Conservation (phyloP, 352 stramenopile genomes). For the Phytophthora constricta region DNA sequence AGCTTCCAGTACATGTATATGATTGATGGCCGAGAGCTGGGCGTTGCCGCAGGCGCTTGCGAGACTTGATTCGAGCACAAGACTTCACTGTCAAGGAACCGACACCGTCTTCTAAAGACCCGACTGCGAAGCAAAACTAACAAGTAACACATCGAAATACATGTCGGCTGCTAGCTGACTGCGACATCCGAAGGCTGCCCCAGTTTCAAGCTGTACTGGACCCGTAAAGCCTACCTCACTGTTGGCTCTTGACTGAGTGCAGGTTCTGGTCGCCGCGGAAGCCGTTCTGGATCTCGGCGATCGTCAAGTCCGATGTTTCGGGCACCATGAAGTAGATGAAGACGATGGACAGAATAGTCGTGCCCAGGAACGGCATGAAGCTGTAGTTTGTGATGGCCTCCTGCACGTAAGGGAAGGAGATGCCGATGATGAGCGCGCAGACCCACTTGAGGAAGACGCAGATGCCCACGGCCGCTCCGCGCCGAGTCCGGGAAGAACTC, state of each 20-base stretch:
- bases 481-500: constrained; percentile 67
- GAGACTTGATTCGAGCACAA: no score
- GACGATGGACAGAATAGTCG: constrained; percentile 36
- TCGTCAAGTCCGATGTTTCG: constrained; percentile 64
- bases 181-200: not conserved
- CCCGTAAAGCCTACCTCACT: constrained; percentile 21
- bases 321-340: constrained; percentile 54
- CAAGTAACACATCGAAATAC: not conserved
- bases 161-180: not conserved
- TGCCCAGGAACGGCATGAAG: constrained; percentile 57
- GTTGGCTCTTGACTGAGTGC: constrained; percentile 29
- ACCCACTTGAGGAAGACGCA: constrained; percentile 56
- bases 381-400: constrained; percentile 47
- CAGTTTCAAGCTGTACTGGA: not conserved
- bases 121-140: no score
- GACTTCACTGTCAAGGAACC: no score
- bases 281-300: constrained; percentile 57
- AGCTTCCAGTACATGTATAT: no score
- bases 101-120: no score
- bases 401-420: constrained; percentile 60
- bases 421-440: constrained; percentile 52
- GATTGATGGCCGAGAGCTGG: no score
- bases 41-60: no score
- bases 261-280: constrained; percentile 33
- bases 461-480: constrained; percentile 42